Base-by-base conservation (phyloP, 2,329 filamentous ascomycete species). In the Colletotrichum zoysiae region DNA sequence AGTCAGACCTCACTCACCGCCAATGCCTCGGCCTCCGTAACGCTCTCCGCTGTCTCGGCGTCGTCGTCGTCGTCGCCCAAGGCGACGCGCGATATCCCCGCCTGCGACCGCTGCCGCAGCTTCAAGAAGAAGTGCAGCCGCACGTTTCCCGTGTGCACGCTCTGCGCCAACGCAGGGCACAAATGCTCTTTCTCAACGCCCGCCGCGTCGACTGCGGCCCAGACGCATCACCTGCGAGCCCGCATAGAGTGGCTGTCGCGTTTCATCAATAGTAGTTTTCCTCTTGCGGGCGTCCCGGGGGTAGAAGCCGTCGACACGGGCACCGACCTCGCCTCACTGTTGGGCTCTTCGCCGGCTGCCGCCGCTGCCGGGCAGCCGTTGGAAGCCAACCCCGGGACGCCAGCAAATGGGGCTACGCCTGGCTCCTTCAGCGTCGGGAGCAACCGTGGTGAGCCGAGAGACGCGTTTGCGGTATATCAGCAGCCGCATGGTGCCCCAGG, bases 91-190 rank as follows among this genome's bases (percentile, higher is more conserved):
- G 62, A 74, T 67, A 77, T 76, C 38, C 76, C 77, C 63, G 79
- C 83, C 16, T 85, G 84, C 74, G 81, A 84, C 64, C 79, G 83
- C 48, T 85, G 83, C 74, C 82, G 83, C 57, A 80, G 77, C 73
- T 83, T 84, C 75, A 85, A 85, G 77, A 85, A 85, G 78, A 84
- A 82, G 69, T 85, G 84, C 74, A 84, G 81, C 57, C 79, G 82
- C 48, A 83, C 82, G 1, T 80, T 81, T 73, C 83, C 80, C 33
- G 77, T 78, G 18, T 85, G 84, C 74, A 78, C 79, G 5, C 78
- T 83, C 1, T 85, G 83, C 73, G 78, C 79, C 58, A 79, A 77
- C 40, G 81, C 82, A 12, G 82, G 81, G 23, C 78, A 82, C 55
- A 78, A 78, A 44, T 85, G 84, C 75, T 83, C 78, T 62, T 81